phyloP scores from a whole-genome alignment of 805 yeast genomes.

The Barnettozyma sp. region DNA sequence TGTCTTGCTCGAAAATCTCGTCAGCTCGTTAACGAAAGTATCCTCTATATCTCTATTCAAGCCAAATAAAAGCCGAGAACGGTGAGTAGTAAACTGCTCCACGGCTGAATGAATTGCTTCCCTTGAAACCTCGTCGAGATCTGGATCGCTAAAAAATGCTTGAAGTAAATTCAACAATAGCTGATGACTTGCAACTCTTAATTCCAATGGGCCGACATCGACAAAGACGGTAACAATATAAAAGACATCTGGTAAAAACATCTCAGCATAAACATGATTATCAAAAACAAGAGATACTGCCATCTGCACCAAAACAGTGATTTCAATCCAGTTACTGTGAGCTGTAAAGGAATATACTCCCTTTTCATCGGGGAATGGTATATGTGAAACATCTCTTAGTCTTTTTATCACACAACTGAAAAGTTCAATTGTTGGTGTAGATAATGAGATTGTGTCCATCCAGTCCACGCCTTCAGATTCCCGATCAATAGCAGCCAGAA shows the following conservation, averaged over 20 bases:
- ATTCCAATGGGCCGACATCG: slow-evolving; percentile 43
- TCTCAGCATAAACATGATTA: slow-evolving; percentile 50
- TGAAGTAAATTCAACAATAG: slow-evolving; percentile 62
- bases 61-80: slow-evolving; percentile 65
- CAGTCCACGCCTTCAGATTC: slow-evolving; percentile 70
- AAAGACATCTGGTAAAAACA: slow-evolving; percentile 65
- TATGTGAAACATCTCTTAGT: slow-evolving; percentile 46
- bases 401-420: slow-evolving; percentile 58
- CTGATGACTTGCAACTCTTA: slow-evolving; percentile 56
- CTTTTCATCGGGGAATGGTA: slow-evolving; percentile 37
- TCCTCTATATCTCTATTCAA: slow-evolving; percentile 47
- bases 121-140: slow-evolving; percentile 35
- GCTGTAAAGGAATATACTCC: slow-evolving; percentile 40
- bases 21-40: slow-evolving; percentile 28
- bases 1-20: slow-evolving; percentile 33
- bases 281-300: slow-evolving; percentile 66
- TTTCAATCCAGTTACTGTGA: slow-evolving; percentile 61
- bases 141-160: slow-evolving; percentile 53
- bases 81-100: slow-evolving; percentile 42
- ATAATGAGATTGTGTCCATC: slow-evolving; percentile 53
- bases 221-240: slow-evolving; percentile 55
- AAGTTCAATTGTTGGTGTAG: slow-evolving; percentile 64
- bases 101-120: slow-evolving; percentile 40
- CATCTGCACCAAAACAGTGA: slow-evolving; percentile 58
- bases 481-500: slow-evolving; percentile 66